Evolutionary conservation across 768 basidiomycete species (phyloP).

Genomic region (Amanita subjunquillea): DNA sequence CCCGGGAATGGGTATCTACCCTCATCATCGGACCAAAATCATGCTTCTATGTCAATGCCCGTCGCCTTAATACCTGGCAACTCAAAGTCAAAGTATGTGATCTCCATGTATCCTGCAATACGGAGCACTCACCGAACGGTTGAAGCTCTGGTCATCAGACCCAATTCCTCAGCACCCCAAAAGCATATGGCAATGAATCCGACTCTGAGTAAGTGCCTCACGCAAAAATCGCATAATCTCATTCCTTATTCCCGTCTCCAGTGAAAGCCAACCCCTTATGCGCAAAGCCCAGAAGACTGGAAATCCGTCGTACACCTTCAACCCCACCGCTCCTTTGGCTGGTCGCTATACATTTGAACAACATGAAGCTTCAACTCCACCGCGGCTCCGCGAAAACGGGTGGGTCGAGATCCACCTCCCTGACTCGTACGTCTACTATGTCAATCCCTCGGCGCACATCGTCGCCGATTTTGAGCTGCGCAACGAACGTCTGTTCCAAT

Average conservation of each 20-base stretch:
- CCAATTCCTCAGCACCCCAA: background rate
- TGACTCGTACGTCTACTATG: slow-evolving; percentile 60
- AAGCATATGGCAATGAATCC: background rate
- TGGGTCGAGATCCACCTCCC: slow-evolving; percentile 76
- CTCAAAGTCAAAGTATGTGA: background rate
- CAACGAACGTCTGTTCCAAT: slow-evolving; percentile 35
- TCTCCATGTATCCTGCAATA: too few species aligned
- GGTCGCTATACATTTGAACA: background rate
- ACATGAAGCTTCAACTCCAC: slow-evolving; percentile 9
- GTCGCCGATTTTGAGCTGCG: slow-evolving; percentile 69
- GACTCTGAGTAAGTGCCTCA: slow-evolving; percentile 1
- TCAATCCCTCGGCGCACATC: slow-evolving; percentile 47
- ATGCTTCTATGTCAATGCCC: background rate
- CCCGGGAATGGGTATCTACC: background rate
- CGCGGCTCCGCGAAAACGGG: slow-evolving; percentile 43
- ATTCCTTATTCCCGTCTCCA: background rate
- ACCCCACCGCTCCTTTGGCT: background rate
- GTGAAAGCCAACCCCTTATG: slow-evolving; percentile 3
- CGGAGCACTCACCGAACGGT: background rate
- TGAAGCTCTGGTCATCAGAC: background rate
- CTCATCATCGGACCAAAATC: background rate
- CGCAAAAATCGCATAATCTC: too few species aligned
- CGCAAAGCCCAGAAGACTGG: background rate
- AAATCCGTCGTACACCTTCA: background rate
- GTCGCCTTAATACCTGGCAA: background rate